Evolutionary conservation across 352 stramenopile species (phyloP).

Genomic region (Phytophthora syringae): DNA sequence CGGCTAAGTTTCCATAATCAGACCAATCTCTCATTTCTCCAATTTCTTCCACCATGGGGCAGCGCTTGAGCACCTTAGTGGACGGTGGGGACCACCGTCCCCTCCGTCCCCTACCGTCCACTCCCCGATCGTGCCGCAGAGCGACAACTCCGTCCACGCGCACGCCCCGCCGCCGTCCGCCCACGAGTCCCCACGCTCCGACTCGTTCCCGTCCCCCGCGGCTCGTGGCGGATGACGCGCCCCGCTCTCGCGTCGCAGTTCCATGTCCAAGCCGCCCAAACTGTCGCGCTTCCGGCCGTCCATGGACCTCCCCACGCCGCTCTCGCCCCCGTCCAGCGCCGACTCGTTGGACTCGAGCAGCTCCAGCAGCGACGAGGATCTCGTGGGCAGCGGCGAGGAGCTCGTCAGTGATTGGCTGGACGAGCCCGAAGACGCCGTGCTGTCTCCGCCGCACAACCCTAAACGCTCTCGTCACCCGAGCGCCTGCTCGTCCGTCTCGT

Average conservation of each 20-base stretch:
- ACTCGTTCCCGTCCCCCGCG: slow-evolving; percentile 30
- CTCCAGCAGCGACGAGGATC: slow-evolving; percentile 50
- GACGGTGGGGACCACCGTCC: neutral
- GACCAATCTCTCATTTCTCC: neutral
- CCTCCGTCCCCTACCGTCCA: neutral
- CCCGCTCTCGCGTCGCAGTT: slow-evolving; percentile 32
- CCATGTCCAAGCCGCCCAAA: slow-evolving; percentile 37
- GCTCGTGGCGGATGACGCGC: slow-evolving; percentile 28
- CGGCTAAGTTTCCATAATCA: neutral
- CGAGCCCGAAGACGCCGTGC: slow-evolving; percentile 65
- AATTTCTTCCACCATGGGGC: slow-evolving; percentile 34
- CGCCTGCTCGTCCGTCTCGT: slow-evolving; percentile 62
- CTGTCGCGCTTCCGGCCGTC: slow-evolving; percentile 46
- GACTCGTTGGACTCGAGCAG: slow-evolving; percentile 56
- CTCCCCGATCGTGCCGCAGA: slow-evolving; percentile 9
- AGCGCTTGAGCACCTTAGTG: slow-evolving; percentile 32
- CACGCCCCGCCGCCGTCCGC: no score
- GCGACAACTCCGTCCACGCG: no score
- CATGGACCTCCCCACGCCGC: slow-evolving; percentile 30
- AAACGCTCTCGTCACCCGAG: slow-evolving; percentile 41
- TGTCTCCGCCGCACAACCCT: slow-evolving; percentile 40
- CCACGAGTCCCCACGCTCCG: no score
- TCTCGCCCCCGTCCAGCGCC: slow-evolving; percentile 40
- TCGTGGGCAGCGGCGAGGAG: slow-evolving; percentile 51
- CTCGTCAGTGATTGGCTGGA: slow-evolving; percentile 82